Conservation (phyloP, 441 rosid species). For the Francoa sonchifolia region DNA sequence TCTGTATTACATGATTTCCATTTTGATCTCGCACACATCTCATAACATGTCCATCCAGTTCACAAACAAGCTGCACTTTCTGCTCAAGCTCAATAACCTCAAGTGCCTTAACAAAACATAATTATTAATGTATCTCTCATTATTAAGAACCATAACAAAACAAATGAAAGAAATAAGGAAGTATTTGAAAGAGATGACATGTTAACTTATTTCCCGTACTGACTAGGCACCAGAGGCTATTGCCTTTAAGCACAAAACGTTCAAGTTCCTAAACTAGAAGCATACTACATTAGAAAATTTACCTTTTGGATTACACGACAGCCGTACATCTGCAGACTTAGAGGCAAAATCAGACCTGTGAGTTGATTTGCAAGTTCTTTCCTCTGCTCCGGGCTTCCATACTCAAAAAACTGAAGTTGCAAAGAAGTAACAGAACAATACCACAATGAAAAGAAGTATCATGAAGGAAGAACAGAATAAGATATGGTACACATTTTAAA, state of each 20-base stretch:
- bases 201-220: no score
- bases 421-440: background rate
- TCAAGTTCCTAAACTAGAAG: no score
- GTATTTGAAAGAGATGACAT: no score
- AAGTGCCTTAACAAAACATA: constrained; percentile 78
- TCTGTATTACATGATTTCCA: constrained; percentile 95
- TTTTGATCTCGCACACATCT: constrained; percentile 95
- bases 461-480: background rate
- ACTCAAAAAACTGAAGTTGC: constrained; percentile 60
- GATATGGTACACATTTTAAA: constrained; percentile 7
- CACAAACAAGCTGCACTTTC: constrained; percentile 57
- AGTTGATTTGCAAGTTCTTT: constrained; percentile 65
- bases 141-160: no score
- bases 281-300: no score
- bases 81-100: constrained; percentile 94
- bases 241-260: no score
- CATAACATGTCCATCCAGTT: constrained; percentile 89
- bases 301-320: constrained; percentile 85
- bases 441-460: background rate
- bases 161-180: no score
- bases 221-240: no score
- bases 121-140: no score
- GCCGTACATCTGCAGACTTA: constrained; percentile 83
- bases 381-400: constrained; percentile 53
- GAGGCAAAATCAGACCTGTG: constrained; percentile 59